These are phyloP conservation scores for Pulveroboletus frians DNA, from an alignment of 768 basidiomycete genomes.

Conservation along the genomic window DNA sequence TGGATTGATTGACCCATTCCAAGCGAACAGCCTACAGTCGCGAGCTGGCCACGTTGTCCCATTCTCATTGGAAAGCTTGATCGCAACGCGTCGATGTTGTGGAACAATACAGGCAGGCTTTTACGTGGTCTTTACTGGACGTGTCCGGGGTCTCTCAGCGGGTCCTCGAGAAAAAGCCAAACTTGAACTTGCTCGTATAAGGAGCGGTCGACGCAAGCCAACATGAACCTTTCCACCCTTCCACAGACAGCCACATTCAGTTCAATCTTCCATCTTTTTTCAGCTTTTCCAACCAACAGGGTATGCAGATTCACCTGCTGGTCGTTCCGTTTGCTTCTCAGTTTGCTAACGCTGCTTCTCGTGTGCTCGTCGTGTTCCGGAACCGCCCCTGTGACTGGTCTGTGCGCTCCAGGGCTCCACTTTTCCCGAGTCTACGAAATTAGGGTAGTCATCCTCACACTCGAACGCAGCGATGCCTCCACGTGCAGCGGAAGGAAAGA, in stretches of 20 bases:
- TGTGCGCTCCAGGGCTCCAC: conserved; percentile 21
- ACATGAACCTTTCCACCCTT: conserved; percentile 46
- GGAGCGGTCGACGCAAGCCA: conserved; percentile 50
- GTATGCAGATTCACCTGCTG: conserved; percentile 2
- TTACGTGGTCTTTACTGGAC: conserved; percentile 19
- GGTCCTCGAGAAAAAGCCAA: conserved; percentile 23
- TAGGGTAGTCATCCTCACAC: conserved; percentile 4
- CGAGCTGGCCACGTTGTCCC: conserved; percentile 6
- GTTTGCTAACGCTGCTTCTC: conserved; percentile 1
- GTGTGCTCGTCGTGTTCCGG: conserved; percentile 2
- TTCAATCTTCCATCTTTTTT: conserved; percentile 9
- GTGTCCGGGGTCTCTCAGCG: conserved; percentile 28
- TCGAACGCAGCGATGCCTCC: conserved; percentile 38
- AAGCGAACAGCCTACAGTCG: conserved; percentile 1
- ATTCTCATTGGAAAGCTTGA: conserved; percentile 7
- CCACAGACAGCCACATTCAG: conserved; percentile 33
- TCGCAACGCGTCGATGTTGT: background rate
- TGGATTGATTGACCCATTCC: background rate
- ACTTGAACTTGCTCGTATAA: conserved; percentile 43
- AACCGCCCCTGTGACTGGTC: conserved; percentile 30
- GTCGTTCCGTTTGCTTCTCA: conserved; percentile 6
- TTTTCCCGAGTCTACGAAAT: conserved; percentile 12
- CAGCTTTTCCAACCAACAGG: conserved; percentile 8
- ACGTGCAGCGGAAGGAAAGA: conserved; percentile 35
- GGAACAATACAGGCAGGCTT: background rate